Evolutionary conservation across 306 rosid species (phyloP), one percentile per base, ranked within the genome.

Genomic region (Adenanthera pavonina): DNA sequence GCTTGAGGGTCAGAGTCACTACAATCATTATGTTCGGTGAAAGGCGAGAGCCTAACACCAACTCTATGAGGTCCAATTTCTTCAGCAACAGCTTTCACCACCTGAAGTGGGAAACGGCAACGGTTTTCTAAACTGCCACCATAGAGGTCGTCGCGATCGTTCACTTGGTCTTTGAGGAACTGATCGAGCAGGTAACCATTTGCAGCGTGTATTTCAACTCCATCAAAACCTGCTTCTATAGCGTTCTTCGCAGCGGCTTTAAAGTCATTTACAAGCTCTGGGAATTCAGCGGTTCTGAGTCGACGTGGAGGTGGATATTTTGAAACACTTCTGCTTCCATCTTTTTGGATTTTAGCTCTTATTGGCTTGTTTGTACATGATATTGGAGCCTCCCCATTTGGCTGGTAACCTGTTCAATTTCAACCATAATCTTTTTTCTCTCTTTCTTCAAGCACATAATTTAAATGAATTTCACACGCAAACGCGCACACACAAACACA

Each of bases 31-130:
- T 77, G 90, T 53, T 88, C 77, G 0, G 90, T 78, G 33, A 86
- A 92, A n/a, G 98, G 97, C 7, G 98, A 94, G 1, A 92, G 86
- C 74, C 94, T 86, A 2, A 94, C 82, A 49, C 98, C 98, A 38
- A 92, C 97, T 84, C 59, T 90, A 3, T 88, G 85, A 14, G 86
- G 83, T 34, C 97, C 94, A 2, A 92, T 88, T 56, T 94, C 91
- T 0, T 88, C 71, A 17, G 20, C 85, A 6, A 89, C 73, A 0
- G 91, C 90, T 75, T 89, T 66, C 15, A 89, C 86, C 0, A 92
- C 85, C 75, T 87, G 84, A 0, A 92, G 68, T 2, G 95, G 89
- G 80, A 94, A 88, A 2, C 91, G 91, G 25, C 95, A 92, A 2
- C 91, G 91, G 19, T 92, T 94, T 30, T 90, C 94, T 14, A 92